phyloP scores from a whole-genome alignment of 78 protist genomes.

The Speleostelium caveatum region DNA sequence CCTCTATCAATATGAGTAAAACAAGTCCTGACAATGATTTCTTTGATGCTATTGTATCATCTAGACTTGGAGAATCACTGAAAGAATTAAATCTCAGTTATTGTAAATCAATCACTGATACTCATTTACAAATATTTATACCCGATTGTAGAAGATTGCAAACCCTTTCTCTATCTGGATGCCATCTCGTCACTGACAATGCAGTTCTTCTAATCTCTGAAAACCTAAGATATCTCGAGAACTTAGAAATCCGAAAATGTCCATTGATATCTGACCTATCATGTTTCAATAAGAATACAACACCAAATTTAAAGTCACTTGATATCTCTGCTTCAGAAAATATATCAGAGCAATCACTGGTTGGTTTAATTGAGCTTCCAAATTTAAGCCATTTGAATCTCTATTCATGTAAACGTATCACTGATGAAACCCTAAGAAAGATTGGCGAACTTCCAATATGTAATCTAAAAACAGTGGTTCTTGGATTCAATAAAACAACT shows the following conservation, averaged over 20 bases:
- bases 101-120: slow-evolving; percentile 52
- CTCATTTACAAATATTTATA: neutral
- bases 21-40: too few species aligned
- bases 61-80: neutral
- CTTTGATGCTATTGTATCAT: too few species aligned
- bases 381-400: slow-evolving; percentile 32
- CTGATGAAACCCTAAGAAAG: slow-evolving; percentile 55
- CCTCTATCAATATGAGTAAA: too few species aligned
- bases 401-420: slow-evolving; percentile 51
- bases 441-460: neutral
- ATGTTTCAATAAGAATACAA: neutral
- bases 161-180: slow-evolving; percentile 25
- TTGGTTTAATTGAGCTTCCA: neutral
- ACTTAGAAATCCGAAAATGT: slow-evolving; percentile 20
- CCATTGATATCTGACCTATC: slow-evolving; percentile 21
- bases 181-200: slow-evolving; percentile 40
- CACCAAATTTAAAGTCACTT: slow-evolving; percentile 4
- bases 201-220: neutral
- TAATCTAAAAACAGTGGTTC: neutral
- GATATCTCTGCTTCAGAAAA: slow-evolving; percentile 53
- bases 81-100: neutral
- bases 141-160: neutral
- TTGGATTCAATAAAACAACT: slow-evolving; percentile 50
- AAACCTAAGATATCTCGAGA: slow-evolving; percentile 1
- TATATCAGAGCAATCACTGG: slow-evolving; percentile 37